Conservation (phyloP, 2,329 filamentous ascomycete species). For the Cordyceps tenuipes region DNA sequence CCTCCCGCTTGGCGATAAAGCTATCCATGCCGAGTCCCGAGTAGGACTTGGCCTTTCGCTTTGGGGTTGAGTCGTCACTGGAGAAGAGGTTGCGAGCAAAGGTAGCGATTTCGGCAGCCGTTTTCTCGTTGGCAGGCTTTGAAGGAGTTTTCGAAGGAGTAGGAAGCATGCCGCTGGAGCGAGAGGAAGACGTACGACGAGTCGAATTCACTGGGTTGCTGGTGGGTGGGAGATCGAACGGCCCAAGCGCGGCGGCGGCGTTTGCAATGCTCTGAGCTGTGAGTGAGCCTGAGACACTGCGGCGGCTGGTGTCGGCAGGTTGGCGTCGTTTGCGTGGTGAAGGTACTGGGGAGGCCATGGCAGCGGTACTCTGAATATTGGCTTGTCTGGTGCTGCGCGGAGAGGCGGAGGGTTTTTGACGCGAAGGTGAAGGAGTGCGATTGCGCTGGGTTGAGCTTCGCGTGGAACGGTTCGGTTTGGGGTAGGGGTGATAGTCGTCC, state of each 20-base stretch:
- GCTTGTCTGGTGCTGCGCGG: constrained; percentile 26
- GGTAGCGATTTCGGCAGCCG: constrained; percentile 40
- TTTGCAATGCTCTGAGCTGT: constrained; percentile 34
- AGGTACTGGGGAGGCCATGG: constrained; percentile 33
- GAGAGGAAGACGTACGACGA: constrained; percentile 19
- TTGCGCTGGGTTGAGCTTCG: constrained; percentile 52
- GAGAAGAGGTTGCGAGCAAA: constrained; percentile 56
- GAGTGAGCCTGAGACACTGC: constrained; percentile 34
- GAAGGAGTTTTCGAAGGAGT: constrained; percentile 72
- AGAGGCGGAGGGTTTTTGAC: constrained; percentile 24
- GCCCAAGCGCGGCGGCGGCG: constrained; percentile 34
- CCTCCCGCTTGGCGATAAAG: constrained; percentile 48
- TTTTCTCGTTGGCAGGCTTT: constrained; percentile 48
- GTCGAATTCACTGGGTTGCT: constrained; percentile 19
- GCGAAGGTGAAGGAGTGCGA: constrained; percentile 49
- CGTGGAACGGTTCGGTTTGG: constrained; percentile 50
- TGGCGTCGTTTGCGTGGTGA: constrained; percentile 45
- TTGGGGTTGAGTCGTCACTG: constrained; percentile 50
- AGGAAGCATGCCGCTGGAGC: constrained; percentile 50
- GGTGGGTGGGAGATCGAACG: constrained; percentile 19
- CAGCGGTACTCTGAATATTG: constrained; percentile 20
- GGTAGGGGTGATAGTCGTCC: constrained; percentile 65
- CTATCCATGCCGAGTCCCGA: constrained; percentile 47
- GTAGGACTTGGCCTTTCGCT: constrained; percentile 45
- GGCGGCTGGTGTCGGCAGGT: constrained; percentile 38